phyloP scores from a whole-genome alignment of 805 yeast species.

The Priceomyces carsonii region DNA sequence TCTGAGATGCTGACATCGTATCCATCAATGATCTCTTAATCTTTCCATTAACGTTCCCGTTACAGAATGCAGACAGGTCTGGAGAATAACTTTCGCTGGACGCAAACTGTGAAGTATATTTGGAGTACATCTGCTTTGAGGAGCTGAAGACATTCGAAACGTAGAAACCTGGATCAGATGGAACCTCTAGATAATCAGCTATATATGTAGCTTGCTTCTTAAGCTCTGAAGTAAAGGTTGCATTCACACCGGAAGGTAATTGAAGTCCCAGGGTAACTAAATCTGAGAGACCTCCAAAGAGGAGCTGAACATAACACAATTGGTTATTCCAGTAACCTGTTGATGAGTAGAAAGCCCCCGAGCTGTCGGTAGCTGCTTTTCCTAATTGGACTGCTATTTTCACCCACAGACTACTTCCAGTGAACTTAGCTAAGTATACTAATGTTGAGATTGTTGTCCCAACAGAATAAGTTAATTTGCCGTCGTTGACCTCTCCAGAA shows the following conservation, averaged over 20 bases:
- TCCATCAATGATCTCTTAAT: slow-evolving; percentile 17
- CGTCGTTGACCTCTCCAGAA: slow-evolving; percentile 13
- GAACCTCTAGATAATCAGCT: neutral
- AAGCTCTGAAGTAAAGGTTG: neutral
- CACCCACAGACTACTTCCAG: slow-evolving; percentile 14
- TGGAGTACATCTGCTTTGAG: neutral
- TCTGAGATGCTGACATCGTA: slow-evolving; percentile 21
- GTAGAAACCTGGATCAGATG: neutral
- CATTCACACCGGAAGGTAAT: neutral
- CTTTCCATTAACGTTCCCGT: slow-evolving; percentile 4
- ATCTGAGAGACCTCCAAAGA: slow-evolving; percentile 25
- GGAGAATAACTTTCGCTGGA: neutral
- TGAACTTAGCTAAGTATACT: slow-evolving; percentile 11
- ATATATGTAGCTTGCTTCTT: slow-evolving; percentile 1
- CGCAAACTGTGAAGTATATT: slow-evolving; percentile 2
- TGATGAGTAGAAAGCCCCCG: slow-evolving; percentile 19
- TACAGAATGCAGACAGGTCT: neutral
- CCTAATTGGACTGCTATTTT: slow-evolving; percentile 18
- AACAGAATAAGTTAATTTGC: slow-evolving; percentile 17
- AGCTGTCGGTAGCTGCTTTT: slow-evolving; percentile 14
- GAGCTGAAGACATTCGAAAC: neutral
- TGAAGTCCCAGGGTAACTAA: slow-evolving; percentile 6
- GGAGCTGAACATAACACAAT: slow-evolving; percentile 21
- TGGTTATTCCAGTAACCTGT: slow-evolving; percentile 26
- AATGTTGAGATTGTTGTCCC: slow-evolving; percentile 24